These are phyloP conservation scores for Fonsecaea nubica DNA, from an alignment of 2,329 filamentous ascomycete species.

Conservation along the genomic window DNA sequence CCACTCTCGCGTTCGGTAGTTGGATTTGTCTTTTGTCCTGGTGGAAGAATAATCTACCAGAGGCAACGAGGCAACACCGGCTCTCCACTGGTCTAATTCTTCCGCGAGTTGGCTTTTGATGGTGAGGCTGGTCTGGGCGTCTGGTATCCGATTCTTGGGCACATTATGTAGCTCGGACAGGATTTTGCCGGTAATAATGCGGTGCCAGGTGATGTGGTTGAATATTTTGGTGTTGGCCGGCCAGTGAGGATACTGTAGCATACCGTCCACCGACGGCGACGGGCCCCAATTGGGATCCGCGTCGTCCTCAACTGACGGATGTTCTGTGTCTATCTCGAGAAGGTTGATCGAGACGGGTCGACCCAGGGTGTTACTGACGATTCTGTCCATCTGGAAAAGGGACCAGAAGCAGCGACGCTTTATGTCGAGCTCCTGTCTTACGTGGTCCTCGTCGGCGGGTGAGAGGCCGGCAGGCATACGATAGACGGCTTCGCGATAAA, in stretches of 20 bases:
- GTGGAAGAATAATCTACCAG: neutral
- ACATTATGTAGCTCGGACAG: neutral
- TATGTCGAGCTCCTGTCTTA: constrained; percentile 3
- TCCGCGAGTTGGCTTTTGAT: constrained; percentile 1
- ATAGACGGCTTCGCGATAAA: neutral
- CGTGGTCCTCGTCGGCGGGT: constrained; percentile 3
- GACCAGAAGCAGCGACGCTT: constrained; percentile 8
- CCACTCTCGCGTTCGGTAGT: constrained; percentile 52
- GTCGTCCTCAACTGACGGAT: constrained; percentile 1
- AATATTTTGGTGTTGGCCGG: neutral
- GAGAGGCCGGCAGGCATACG: neutral
- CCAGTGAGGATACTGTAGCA: constrained; percentile 3
- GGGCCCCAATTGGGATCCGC: neutral
- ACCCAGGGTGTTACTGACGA: constrained; percentile 9
- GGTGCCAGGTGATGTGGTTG: constrained; percentile 7
- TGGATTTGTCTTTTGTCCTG: constrained; percentile 43
- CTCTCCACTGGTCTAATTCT: constrained; percentile 5
- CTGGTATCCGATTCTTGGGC: constrained; percentile 5
- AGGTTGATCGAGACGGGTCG: constrained; percentile 4
- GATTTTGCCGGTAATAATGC: constrained; percentile 7
- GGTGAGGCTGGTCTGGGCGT: neutral
- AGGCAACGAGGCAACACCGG: neutral
- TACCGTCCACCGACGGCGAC: neutral
- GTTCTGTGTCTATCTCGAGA: constrained; percentile 3
- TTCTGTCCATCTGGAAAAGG: constrained; percentile 6